A percentile compares a stretch with the other conserved stretches of the same genome.
Conservation (phyloP, 176 grass and related monocot genomes). For the Juncus effusus region DNA sequence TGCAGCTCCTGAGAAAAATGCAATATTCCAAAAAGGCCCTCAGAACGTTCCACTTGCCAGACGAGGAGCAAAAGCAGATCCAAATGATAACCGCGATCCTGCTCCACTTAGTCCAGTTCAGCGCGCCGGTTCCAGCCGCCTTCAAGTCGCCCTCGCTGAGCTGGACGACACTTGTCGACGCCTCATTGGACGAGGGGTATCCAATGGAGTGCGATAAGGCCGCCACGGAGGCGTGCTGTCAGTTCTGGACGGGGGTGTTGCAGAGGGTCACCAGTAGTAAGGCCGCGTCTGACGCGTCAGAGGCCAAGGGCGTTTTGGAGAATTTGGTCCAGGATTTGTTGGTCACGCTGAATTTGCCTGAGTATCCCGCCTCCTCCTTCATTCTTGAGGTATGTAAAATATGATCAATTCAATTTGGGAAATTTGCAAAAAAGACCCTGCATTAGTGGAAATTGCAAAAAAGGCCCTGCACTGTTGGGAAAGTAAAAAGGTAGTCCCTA, state of each 20-base stretch:
- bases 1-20: slow-evolving; percentile 82
- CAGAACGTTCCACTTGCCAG: slow-evolving; percentile 85
- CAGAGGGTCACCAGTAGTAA: slow-evolving; percentile 80
- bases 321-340: slow-evolving; percentile 93
- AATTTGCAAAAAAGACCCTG: no score
- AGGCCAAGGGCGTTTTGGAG: slow-evolving; percentile 88
- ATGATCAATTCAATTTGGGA: no score
- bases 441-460: no score
- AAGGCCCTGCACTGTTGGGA: no score
- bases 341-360: slow-evolving; percentile 74
- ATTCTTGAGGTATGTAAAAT: slow-evolving; percentile 76
- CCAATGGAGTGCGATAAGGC: slow-evolving; percentile 71
- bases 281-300: slow-evolving; percentile 64
- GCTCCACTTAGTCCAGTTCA: slow-evolving; percentile 94
- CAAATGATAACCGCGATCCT: slow-evolving; percentile 98
- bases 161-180: slow-evolving; percentile 79
- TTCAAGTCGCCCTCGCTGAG: slow-evolving; percentile 54
- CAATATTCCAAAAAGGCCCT: slow-evolving; percentile 84
- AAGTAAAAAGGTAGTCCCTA: no score
- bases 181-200: slow-evolving; percentile 61
- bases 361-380: slow-evolving; percentile 91
- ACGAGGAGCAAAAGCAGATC: slow-evolving; percentile 97
- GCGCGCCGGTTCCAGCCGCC: slow-evolving; percentile 75
- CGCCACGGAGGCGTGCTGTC: slow-evolving; percentile 67
- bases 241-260: slow-evolving; percentile 89